phyloP scores from a whole-genome alignment of 805 yeast genomes.

The Metschnikowia colocasiae region DNA sequence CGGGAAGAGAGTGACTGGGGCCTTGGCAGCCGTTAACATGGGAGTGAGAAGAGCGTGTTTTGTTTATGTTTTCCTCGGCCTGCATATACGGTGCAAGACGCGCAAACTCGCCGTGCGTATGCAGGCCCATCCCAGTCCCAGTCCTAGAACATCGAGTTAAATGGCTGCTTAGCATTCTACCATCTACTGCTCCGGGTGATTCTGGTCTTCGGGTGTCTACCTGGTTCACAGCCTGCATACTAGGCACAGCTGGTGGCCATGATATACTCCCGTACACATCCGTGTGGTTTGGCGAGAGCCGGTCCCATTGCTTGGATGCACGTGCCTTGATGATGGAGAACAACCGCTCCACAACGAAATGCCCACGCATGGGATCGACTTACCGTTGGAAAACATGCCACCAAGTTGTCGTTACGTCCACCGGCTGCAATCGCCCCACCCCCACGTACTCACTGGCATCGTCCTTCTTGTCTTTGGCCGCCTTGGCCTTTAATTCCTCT shows the following conservation, averaged over 20 bases:
- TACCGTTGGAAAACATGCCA: conserved; percentile 92
- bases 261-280: conserved; percentile 90
- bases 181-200: too few species aligned
- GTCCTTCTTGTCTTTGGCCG: conserved; percentile 48
- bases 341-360: conserved; percentile 92
- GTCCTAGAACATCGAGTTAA: too few species aligned
- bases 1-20: too few species aligned
- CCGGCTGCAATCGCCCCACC: conserved; percentile 98
- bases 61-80: background rate
- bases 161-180: too few species aligned
- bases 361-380: conserved; percentile 96
- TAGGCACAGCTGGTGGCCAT: too few species aligned
- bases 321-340: conserved; percentile 86
- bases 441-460: conserved; percentile 97
- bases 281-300: conserved; percentile 78
- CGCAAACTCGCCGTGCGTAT: background rate
- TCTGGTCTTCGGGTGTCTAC: too few species aligned
- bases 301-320: conserved; percentile 52
- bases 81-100: background rate
- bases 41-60: conserved; percentile 7
- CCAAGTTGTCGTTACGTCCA: conserved; percentile 95
- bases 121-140: too few species aligned
- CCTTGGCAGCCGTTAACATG: too few species aligned
- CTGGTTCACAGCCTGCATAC: too few species aligned
- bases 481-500: conserved; percentile 53